Evolutionary conservation across 139 green algal species (phyloP), one percentile per base, ranked within the genome.

Genomic region (Chlorella sp.): DNA sequence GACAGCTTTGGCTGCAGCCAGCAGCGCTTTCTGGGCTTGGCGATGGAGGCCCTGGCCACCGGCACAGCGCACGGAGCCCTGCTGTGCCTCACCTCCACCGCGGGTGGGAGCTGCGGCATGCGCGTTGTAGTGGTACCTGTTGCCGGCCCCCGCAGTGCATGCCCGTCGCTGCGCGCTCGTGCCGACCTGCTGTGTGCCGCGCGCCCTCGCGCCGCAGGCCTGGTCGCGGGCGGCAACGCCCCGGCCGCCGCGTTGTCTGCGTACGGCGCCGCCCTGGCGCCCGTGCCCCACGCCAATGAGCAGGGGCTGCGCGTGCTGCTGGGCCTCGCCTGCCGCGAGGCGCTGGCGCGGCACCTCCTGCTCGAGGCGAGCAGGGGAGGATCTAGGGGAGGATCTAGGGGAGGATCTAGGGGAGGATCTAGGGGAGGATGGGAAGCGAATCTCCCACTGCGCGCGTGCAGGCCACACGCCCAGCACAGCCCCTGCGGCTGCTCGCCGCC

Each of bases 271-370:
- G 60, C 62, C 60, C 46, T 78, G 45, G 72, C 72, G 4, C 72
- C 72, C 2, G 45, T 78, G 43, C 72, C 72, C 1, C 29, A 46
- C 27, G 72, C 60, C 31, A 78, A 78, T 17, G 72, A 78, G 72
- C 72, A 78, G 72, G 72, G 72, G 33, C 45, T 78, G 48, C 60
- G 72, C 33, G 42, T 71, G 46, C 72, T 78, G 31, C 40, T 78
- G 23, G 72, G 72, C 27, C 58, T 78, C 45, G 72, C 72, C 0
- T 69, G 46, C 45, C 31, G 72, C 25, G 72, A 78, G 48, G 72
- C 72, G 15, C 15, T 68, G 35, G 35, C 43, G 15, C 48, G 61
- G 43, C 31, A 61, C 27, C 72, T 78, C 9, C 11, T 33, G 23
- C 56, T 63, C 14, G 33, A 0, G 9, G n/a, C n/a, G n/a, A n/a